Evolutionary conservation across 2,329 filamentous ascomycete genomes (phyloP).

Genomic region (Phialocephala sp.): DNA sequence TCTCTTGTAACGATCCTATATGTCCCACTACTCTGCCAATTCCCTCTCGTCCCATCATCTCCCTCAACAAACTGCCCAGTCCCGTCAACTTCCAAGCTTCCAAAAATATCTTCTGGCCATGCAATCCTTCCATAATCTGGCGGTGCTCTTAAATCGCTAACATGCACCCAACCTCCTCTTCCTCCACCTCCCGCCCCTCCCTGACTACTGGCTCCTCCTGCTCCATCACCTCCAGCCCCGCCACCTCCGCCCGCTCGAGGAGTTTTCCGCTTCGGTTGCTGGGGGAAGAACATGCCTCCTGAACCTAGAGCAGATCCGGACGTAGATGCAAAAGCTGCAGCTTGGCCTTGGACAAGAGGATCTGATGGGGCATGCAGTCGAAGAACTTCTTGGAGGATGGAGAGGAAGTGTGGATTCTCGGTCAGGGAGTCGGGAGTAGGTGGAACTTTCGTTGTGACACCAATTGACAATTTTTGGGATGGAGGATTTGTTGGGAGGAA

Average conservation of each 20-base stretch:
- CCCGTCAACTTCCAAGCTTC: conserved; percentile 68
- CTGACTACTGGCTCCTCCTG: conserved; percentile 61
- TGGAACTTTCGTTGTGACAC: conserved; percentile 62
- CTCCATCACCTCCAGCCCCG: conserved; percentile 53
- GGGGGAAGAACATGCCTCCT: conserved; percentile 56
- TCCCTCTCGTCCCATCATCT: conserved; percentile 47
- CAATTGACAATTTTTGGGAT: conserved; percentile 59
- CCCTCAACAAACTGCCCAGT: conserved; percentile 57
- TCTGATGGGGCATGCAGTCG: conserved; percentile 61
- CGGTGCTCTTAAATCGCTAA: conserved; percentile 67
- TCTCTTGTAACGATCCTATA: conserved; percentile 69
- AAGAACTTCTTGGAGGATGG: conserved; percentile 63
- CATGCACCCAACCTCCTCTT: conserved; percentile 66
- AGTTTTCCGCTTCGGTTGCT: conserved; percentile 34
- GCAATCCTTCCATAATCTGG: conserved; percentile 72
- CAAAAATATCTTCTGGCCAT: conserved; percentile 73
- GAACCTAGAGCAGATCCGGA: conserved; percentile 59
- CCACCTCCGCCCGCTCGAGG: conserved; percentile 45
- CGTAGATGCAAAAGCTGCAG: conserved; percentile 63
- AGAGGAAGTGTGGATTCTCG: conserved; percentile 64
- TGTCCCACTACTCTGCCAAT: conserved; percentile 64
- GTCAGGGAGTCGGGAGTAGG: conserved; percentile 65
- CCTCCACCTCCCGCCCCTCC: conserved; percentile 66
- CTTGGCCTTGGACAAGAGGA: conserved; percentile 60
- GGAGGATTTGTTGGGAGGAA: conserved; percentile 65